Conservation (phyloP, 148 eudicot genomes). For the Rheum nobile region DNA sequence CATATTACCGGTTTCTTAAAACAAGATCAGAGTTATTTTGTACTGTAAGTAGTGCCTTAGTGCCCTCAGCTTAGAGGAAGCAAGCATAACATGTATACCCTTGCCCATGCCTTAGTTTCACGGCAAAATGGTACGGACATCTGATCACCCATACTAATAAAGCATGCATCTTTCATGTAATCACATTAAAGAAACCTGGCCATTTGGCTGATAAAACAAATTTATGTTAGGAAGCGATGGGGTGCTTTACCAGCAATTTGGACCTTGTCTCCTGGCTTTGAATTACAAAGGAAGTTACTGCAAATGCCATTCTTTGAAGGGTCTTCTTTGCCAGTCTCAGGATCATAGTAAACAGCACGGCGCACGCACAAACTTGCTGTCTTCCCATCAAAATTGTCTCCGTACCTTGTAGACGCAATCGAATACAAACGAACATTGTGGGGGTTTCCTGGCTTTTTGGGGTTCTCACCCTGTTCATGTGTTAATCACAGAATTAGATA, state of each 20-base stretch:
- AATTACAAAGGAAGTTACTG: slow-evolving; percentile 81
- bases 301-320: slow-evolving; percentile 72
- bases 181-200: too few relatives aligned
- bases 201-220: neutral
- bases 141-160: too few relatives aligned
- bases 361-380: slow-evolving; percentile 90
- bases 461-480: slow-evolving; percentile 67
- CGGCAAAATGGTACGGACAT: too few relatives aligned
- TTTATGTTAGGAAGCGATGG: neutral
- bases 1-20: neutral
- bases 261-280: slow-evolving; percentile 93
- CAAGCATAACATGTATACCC: too few relatives aligned
- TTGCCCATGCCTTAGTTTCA: too few relatives aligned
- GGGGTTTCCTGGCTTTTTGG: slow-evolving; percentile 78
- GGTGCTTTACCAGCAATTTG: slow-evolving; percentile 54
- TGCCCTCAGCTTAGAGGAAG: too few relatives aligned
- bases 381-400: slow-evolving; percentile 83
- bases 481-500: slow-evolving; percentile 13
- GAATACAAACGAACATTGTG: slow-evolving; percentile 91
- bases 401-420: slow-evolving; percentile 87
- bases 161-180: neutral
- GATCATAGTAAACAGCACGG: slow-evolving; percentile 80
- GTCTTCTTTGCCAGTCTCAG: slow-evolving; percentile 89
- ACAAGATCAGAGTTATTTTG: neutral
- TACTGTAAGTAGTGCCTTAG: too few relatives aligned